Base-by-base conservation (phyloP, 345 rosid genomes). In the Populus simonii region DNA sequence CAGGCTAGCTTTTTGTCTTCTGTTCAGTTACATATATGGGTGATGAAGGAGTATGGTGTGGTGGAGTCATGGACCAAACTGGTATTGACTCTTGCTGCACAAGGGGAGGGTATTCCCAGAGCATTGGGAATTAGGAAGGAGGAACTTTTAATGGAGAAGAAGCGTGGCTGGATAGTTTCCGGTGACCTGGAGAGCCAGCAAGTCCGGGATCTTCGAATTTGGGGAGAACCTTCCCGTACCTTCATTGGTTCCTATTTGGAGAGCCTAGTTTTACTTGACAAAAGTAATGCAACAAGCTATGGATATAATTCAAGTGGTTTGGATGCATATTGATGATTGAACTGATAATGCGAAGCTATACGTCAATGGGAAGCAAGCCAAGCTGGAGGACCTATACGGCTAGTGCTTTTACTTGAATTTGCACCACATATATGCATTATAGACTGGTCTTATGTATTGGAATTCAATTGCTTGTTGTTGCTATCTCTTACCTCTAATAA, bases 31-130 rank as follows among this genome's bases (percentile, higher is more conserved):
- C 33, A 55, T 9, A 20, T 73, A 73, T 73, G 66, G 67, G 66
- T 73, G 66, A 57, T 73, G 66, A 73, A 57, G 12, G 66, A 55
- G 29, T 57, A 73, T 22, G 75, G 65, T 18, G 65, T 72, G 27
- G 3, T 17, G 20, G 66, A 36, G 2, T 55, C 67, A 22, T 73
- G 75, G 67, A 38, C 41, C 41, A 13, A 73, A 18, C 0, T 55
- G 10, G 3, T 7, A 13, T 47, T 47, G 53, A 35, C 39, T 20
- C 12, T 57, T 1, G 38, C 20, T 18, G 45, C 17, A 55, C 8
- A 10, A n/a, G 9, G 31, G 6, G 12, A 23, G 31, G 43, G 45
- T 17, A 20, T 27, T 35, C 5, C 49, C 23, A 55, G 20, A 20
- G 75, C 59, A 5, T 5, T 55, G 47, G 67, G 29, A 17, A 33